These are phyloP conservation scores for Berberis vulgaris DNA, from an alignment of 164 flowering plant species.

Conservation along the genomic window DNA sequence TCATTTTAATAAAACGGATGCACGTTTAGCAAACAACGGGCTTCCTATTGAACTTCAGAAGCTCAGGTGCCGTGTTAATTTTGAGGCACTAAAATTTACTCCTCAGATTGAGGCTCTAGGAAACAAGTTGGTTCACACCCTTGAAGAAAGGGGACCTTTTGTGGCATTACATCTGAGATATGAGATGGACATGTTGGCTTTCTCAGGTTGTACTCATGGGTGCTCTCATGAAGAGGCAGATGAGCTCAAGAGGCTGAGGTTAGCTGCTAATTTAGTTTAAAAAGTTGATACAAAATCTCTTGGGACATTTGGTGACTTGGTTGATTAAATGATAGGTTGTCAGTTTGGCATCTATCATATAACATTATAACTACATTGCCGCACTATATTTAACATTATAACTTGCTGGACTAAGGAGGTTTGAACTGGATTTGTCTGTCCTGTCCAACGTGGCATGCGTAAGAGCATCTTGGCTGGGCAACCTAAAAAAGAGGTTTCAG, in stretches of 20 bases:
- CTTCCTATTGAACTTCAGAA: slow-evolving; percentile 59
- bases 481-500: too few species aligned
- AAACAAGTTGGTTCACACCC: slow-evolving; percentile 51
- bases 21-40: slow-evolving; percentile 84
- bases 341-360: too few species aligned
- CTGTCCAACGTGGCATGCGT: too few species aligned
- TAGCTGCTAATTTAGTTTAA: slow-evolving; percentile 15
- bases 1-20: slow-evolving; percentile 78
- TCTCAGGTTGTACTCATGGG: slow-evolving; percentile 89
- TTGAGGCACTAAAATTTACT: slow-evolving; percentile 73
- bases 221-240: slow-evolving; percentile 65
- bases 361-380: too few species aligned
- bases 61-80: slow-evolving; percentile 86
- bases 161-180: slow-evolving; percentile 83
- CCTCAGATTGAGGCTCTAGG: slow-evolving; percentile 71
- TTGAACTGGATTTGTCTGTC: too few species aligned
- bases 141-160: slow-evolving; percentile 59
- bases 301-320: background rate
- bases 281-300: background rate
- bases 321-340: background rate
- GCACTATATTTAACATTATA: too few species aligned
- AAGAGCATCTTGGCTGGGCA: too few species aligned
- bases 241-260: slow-evolving; percentile 80
- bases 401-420: too few species aligned
- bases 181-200: slow-evolving; percentile 97